Base-by-base conservation (phyloP, 2,329 filamentous ascomycete species). In the Aurifilum marmelostoma region DNA sequence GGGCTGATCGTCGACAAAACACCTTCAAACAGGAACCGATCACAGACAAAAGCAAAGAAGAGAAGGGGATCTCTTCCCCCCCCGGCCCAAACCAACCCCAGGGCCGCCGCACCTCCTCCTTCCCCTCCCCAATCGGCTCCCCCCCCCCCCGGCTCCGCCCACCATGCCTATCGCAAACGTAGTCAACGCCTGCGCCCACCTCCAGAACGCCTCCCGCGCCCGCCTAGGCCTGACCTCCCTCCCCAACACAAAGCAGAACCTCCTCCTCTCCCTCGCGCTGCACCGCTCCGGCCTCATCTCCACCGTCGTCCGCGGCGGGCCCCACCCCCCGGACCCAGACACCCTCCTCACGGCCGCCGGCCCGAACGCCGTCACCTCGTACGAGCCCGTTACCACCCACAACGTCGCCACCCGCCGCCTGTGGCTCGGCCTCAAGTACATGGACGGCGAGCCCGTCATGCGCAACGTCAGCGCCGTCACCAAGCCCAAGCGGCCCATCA, bases 391-490 rank as follows among this genome's bases (percentile, higher is more conserved):
- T 68, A 93, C 90, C 62, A 83, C 84, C 71, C 84, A 83, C 75
- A 97, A 97, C 80, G 88, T 93, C 50, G 87, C 93, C 5, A 85
- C 83, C 52, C 86, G 92, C 77, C 86, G 94, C 70, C 82, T 97
- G 73, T 97, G 94, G 94, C 81, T 97, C 16, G 93, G 93, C 1
- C 83, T 97, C 75, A 97, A 97, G 83, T 97, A 97, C 86, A 92
- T 88, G 88, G 89, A 94, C 74, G 91, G 91, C 76, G 85, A 90
- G 79, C 93, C 94, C 7, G 93, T 97, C 29, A 81, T 97, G 73
- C 84, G 83, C 71, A 85, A 88, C 72, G 85, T 95, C 75, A 79
- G 80, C 63, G 79, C 91, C 76, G 83, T 97, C 70, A 91, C 87
- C 76, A 95, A 90, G 79, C 91, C 93, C 12, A 94, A 88, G 75